Percentiles rank a stretch among this genome's conserved stretches.
Evolutionary conservation across 2,329 filamentous ascomycete genomes (phyloP).

Genomic region (Exophiala dermatitidis): DNA sequence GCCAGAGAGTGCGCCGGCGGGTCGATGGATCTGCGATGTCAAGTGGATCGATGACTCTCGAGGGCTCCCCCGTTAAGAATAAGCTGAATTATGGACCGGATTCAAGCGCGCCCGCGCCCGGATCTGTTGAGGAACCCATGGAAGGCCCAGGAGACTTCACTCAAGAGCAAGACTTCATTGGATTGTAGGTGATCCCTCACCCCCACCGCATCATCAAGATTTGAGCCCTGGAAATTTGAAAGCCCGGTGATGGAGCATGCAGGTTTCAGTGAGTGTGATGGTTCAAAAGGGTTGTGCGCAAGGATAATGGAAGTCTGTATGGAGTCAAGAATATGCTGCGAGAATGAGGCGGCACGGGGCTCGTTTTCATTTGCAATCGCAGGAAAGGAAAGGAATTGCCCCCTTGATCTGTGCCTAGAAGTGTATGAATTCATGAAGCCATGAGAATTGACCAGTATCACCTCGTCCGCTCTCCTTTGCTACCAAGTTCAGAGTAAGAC

Average conservation of each 20-base stretch:
- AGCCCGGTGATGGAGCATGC: neutral
- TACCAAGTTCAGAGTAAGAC: neutral
- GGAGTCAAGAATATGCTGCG: too few relatives aligned
- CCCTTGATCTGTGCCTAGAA: neutral
- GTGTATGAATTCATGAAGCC: neutral
- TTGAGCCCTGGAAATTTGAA: neutral
- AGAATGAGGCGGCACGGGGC: too few relatives aligned
- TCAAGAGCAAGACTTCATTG: slow-evolving; percentile 14
- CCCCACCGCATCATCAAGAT: neutral
- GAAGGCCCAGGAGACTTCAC: slow-evolving; percentile 2
- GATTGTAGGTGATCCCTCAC: neutral
- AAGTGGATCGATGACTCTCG: neutral
- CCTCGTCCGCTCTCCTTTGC: neutral
- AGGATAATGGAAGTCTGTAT: too few relatives aligned
- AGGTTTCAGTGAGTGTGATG: too few relatives aligned
- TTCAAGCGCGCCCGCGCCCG: neutral
- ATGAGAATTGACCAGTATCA: neutral
- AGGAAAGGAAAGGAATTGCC: neutral
- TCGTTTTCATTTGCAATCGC: too few relatives aligned
- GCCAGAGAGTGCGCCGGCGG: slow-evolving; percentile 55
- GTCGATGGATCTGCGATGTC: slow-evolving; percentile 30
- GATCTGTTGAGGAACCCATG: slow-evolving; percentile 30
- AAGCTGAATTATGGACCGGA: slow-evolving; percentile 20
- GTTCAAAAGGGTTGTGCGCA: too few relatives aligned
- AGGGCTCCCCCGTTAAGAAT: slow-evolving; percentile 36